phyloP scores from a whole-genome alignment of 495 filamentous ascomycete genomes.

The Pyronema omphalodes region DNA sequence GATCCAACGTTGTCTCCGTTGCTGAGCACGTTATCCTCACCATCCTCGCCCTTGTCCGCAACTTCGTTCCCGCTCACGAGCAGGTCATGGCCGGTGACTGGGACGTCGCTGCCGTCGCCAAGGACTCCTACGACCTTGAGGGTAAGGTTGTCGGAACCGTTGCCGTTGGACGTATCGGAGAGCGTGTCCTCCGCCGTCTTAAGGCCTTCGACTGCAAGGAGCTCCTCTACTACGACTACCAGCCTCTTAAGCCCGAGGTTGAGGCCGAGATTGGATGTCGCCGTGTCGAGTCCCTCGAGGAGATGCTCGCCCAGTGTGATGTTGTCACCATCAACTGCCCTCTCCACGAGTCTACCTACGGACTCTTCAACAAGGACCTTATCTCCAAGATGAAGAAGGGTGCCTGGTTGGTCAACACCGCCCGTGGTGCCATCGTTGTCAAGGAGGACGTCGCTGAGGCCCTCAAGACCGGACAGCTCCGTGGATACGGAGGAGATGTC shows the following conservation, averaged over 20 bases:
- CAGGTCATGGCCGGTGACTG: slow-evolving; percentile 74
- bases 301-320: slow-evolving; percentile 89
- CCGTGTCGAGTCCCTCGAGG: slow-evolving; percentile 71
- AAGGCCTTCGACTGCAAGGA: slow-evolving; percentile 99
- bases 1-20: slow-evolving; percentile 78
- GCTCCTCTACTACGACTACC: slow-evolving; percentile 98
- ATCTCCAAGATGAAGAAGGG: slow-evolving; percentile 99
- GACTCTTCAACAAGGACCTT: slow-evolving; percentile 98
- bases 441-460: slow-evolving; percentile 97
- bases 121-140: slow-evolving; percentile 96
- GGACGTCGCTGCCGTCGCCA: slow-evolving; percentile 88
- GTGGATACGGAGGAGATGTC: slow-evolving; percentile 68
- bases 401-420: slow-evolving; percentile 92
- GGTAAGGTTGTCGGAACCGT: slow-evolving; percentile 96
- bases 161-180: slow-evolving; percentile 90
- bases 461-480: slow-evolving; percentile 79
- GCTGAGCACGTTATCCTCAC: slow-evolving; percentile 97
- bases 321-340: slow-evolving; percentile 99
- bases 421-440: slow-evolving; percentile 94
- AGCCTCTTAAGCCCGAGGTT: slow-evolving; percentile 66
- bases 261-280: slow-evolving; percentile 95
- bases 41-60: slow-evolving; percentile 86
- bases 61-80: slow-evolving; percentile 96
- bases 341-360: slow-evolving; percentile 89
- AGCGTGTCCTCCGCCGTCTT: slow-evolving; percentile 87